phyloP scores from a whole-genome alignment of 2,329 filamentous ascomycete species.

The Kalaharituber pfeilii region DNA sequence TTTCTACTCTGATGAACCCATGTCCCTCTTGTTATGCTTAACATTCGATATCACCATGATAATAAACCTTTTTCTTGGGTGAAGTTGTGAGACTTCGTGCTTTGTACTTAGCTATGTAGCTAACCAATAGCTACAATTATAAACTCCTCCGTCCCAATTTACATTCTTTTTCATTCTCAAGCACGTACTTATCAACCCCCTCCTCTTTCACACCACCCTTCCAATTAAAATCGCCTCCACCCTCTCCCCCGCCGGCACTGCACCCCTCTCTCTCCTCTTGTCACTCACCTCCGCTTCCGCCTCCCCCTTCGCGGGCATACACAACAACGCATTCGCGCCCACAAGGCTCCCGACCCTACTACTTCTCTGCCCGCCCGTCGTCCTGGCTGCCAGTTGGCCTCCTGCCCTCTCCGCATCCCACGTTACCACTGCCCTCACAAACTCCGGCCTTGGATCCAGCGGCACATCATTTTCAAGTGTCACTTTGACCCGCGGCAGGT shows the following conservation, averaged over 20 bases:
- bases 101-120: too few species aligned
- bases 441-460: conserved; percentile 66
- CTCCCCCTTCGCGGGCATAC: conserved; percentile 48
- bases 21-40: too few species aligned
- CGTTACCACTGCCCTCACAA: conserved; percentile 65
- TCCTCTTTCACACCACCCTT: conserved; percentile 8
- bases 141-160: too few species aligned
- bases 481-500: conserved; percentile 57
- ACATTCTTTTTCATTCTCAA: too few species aligned
- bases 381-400: conserved; percentile 53
- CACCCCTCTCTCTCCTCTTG: too few species aligned
- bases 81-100: too few species aligned
- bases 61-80: too few species aligned
- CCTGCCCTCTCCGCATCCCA: conserved; percentile 36
- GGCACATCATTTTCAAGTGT: conserved; percentile 52
- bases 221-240: background rate
- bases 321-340: conserved; percentile 72
- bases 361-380: conserved; percentile 80
- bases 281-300: conserved; percentile 40
- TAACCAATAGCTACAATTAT: too few species aligned
- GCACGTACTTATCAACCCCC: conserved; percentile 9
- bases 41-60: too few species aligned
- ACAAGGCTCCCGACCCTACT: conserved; percentile 76
- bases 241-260: too few species aligned
- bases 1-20: too few species aligned